Base-by-base conservation (phyloP, 2,329 filamentous ascomycete genomes). In the Aspergillaceae sp. region DNA sequence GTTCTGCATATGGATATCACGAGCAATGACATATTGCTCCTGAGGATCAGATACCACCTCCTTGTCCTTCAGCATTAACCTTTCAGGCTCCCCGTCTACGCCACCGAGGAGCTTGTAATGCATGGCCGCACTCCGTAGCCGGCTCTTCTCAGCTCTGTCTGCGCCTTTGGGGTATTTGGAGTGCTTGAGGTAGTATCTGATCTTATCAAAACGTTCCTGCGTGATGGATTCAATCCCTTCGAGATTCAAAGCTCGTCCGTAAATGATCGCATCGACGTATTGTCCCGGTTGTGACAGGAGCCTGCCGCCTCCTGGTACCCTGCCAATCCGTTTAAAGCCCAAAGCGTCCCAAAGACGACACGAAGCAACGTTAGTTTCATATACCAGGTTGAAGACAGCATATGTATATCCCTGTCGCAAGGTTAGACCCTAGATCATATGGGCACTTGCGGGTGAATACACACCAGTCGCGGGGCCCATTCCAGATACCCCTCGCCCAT, bases 151-250 rank as follows among this genome's bases (percentile, higher is more conserved):
- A 47, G 90, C 90, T 48, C 91, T 82, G 74, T 96, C 89, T 62
- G 91, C 90, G 51, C 90, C 91, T 59, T 84, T 83, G 49, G 92
- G 92, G 67, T 98, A 97, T 67, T 90, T 88, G 62, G 84, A 85
- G 66, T 90, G 88, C 70, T 94, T 94, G 62, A 97, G 82, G 70
- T 97, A 97, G 74, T 87, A 97, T 62, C 90, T 86, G 65, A 97
- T 97, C 76, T 96, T 96, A 75, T 96, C 91, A 74, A 97, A 97
- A 57, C 92, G 87, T 72, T 96, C 90, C 74, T 96, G 90, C 67
- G 85, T 90, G 59, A 91, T 84, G 64, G 87, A 83, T 65, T 92
- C 87, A 63, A 92, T 87, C 58, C 78, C 79, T 58, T 87, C 84
- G 34, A 73, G 69, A 51, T 71, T 75, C 27, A 76, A 62, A 47